Evolutionary conservation across 2,329 filamentous ascomycete genomes (phyloP), one percentile per base, ranked within the genome.

Genomic region (Huntiella decipiens): DNA sequence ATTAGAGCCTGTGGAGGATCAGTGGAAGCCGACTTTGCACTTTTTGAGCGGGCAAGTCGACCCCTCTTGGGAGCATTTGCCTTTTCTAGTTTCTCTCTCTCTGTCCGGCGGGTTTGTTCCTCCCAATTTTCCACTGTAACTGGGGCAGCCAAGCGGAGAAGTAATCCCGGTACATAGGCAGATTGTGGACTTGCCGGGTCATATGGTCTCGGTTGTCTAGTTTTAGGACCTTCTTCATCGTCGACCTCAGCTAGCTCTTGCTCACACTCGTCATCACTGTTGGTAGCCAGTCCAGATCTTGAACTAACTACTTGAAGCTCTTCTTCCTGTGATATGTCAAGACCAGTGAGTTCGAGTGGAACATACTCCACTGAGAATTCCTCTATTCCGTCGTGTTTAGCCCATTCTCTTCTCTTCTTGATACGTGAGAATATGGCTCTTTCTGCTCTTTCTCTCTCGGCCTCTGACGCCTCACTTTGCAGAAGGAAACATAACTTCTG

Each of bases 331-430:
- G 75, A 71, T 17, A 95, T 63, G 55, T 93, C 77, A 35, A 96
- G 70, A 0, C 77, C 76, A 2, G 94, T 83, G 12, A 95, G 69
- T 28, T 82, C 71, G 2, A 75, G 68, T 0, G 91, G 91, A 4
- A 79, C 66, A 56, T 82, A 92, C 1, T 82, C 77, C 16, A 96
- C 62, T 5, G 88, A 78, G 7, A 95, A 59, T 57, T 96, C 88
- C 1, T 77, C 69, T 4, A 77, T 74, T 1, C 71, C 75, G 56
- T 92, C 88, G 0, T 80, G 87, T 44, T 73, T 78, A 38, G 74
- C 71, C 59, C 92, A 86, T 4, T 66, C 66, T 48, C 88, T 70
- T 42, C 70, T 73, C 4, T 70, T 77, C 45, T 77, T 76, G 6
- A 95, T 76, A 1, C 69, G 71, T 46, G 71, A 72, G 16, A 93